phyloP scores from a whole-genome alignment of 2,329 filamentous ascomycete genomes.

The Colletotrichum sojae region DNA sequence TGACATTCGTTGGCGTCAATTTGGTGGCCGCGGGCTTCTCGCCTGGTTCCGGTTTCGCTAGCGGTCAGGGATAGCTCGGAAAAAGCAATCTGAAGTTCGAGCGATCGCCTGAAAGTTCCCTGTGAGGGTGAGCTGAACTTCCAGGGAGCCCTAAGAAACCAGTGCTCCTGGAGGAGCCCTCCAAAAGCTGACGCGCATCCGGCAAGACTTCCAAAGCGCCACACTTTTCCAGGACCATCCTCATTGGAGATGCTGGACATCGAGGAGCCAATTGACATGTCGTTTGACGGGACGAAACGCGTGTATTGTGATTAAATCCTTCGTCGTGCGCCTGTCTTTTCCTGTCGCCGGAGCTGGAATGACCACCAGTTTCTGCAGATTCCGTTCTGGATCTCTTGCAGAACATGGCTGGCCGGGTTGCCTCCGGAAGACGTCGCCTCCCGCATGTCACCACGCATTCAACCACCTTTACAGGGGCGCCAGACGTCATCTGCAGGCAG shows the following conservation, averaged over 20 bases:
- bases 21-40: not conserved
- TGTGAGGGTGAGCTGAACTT: not conserved
- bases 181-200: no score
- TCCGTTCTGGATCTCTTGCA: constrained; percentile 11
- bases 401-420: not conserved
- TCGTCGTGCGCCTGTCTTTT: not conserved
- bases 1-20: not conserved
- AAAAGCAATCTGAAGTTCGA: not conserved
- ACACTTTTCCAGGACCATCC: no score
- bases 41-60: not conserved
- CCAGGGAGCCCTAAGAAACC: not conserved
- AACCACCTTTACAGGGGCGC: not conserved
- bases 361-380: not conserved
- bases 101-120: not conserved
- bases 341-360: not conserved
- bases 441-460: not conserved
- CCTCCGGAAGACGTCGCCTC: not conserved
- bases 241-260: no score
- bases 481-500: not conserved
- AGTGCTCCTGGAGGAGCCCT: not conserved
- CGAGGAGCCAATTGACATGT: no score
- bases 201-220: no score
- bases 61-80: not conserved
- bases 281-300: no score
- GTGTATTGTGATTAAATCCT: no score